Evolutionary conservation across 108 stramenopile species (phyloP).

Genomic region (Epipyxis sp.): DNA sequence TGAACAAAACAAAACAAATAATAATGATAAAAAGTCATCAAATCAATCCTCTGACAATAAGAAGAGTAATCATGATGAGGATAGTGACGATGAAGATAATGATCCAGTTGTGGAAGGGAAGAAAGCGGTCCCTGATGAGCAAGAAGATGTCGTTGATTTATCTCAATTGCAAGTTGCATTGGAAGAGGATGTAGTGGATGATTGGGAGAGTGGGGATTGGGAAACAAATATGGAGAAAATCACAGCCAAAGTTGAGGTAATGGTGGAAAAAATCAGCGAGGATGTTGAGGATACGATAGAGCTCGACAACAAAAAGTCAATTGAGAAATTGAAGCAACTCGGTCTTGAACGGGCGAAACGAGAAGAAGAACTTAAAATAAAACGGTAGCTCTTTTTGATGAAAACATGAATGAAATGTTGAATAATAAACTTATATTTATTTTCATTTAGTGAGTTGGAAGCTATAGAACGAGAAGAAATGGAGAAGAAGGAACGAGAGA

Average conservation of each 20-base stretch:
- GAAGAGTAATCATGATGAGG: constrained; percentile 36
- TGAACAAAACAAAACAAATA: not conserved
- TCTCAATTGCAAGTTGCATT: not conserved
- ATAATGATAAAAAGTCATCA: constrained; percentile 20
- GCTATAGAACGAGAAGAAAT: constrained; percentile 23
- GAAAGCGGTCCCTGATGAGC: constrained; percentile 6
- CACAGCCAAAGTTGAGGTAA: not conserved
- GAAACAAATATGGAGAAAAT: constrained; percentile 2
- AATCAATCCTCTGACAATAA: constrained; percentile 64
- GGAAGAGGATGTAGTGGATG: constrained; percentile 14
- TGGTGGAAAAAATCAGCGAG: not conserved
- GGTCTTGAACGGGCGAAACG: constrained; percentile 44
- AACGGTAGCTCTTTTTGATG: too few species aligned
- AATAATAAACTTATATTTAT: too few species aligned
- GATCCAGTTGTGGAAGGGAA: constrained; percentile 47
- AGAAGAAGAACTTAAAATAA: constrained; percentile 25
- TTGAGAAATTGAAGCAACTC: constrained; percentile 34
- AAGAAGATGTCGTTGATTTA: not conserved
- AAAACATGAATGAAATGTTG: too few species aligned
- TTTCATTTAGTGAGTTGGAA: constrained; percentile 15
- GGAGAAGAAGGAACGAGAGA: not conserved
- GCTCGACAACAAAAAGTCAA: constrained; percentile 39
- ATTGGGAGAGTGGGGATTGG: constrained; percentile 28
- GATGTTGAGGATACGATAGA: constrained; percentile 38
- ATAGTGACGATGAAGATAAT: constrained; percentile 41